Percentiles rank a stretch among this genome's conserved stretches.
phyloP scores from a whole-genome alignment of 2,329 filamentous ascomycete species.

The Gliomastix tumulicola region DNA sequence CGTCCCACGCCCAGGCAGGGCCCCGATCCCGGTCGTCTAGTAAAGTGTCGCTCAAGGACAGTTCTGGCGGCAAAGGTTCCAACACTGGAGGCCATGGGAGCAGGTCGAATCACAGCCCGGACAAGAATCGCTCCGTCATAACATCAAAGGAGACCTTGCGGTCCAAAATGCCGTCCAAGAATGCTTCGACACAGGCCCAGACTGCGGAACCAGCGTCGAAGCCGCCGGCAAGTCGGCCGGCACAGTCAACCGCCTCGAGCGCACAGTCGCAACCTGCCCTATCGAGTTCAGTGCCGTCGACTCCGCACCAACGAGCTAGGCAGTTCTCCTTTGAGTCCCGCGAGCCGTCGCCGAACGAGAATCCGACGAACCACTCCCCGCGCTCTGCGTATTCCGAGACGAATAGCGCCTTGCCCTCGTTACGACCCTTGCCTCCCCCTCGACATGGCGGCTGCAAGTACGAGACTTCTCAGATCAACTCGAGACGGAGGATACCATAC shows the following conservation, averaged over 20 bases:
- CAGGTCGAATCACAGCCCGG: constrained; percentile 47
- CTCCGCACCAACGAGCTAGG: constrained; percentile 81
- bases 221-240: constrained; percentile 18
- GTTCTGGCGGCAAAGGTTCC: constrained; percentile 34
- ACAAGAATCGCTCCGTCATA: constrained; percentile 57
- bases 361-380: constrained; percentile 73
- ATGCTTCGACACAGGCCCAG: constrained; percentile 20
- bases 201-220: constrained; percentile 19
- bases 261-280: constrained; percentile 32
- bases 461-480: constrained; percentile 78
- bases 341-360: constrained; percentile 67
- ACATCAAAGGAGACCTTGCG: constrained; percentile 44
- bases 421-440: constrained; percentile 57
- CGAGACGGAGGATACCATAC: constrained; percentile 85
- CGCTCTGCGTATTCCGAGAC: constrained; percentile 87
- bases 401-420: constrained; percentile 63
- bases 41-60: constrained; percentile 52
- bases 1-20: constrained; percentile 48
- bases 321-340: constrained; percentile 74
- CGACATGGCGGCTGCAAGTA: constrained; percentile 65
- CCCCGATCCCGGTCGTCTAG: constrained; percentile 52
- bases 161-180: constrained; percentile 42
- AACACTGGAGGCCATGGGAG: constrained; percentile 57
- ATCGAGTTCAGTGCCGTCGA: constrained; percentile 88
- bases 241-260: constrained; percentile 16